Evolutionary conservation across 2,329 filamentous ascomycete species (phyloP).

Genomic region (Hysterium pulicare): DNA sequence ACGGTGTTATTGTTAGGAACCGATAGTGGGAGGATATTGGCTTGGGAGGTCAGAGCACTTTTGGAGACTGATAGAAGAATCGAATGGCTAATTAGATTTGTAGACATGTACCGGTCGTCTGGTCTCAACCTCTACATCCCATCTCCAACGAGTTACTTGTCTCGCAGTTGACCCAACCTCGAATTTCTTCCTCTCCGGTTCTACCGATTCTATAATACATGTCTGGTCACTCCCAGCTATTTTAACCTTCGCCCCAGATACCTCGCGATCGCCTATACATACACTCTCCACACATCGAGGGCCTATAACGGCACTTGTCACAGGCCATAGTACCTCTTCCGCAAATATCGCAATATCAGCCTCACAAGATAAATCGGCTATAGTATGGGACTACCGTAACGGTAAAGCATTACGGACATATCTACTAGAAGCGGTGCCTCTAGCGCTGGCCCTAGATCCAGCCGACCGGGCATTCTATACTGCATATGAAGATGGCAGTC

Average conservation of each 20-base stretch:
- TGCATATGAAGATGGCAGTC: conserved; percentile 73
- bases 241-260: conserved; percentile 57
- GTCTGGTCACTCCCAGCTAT: conserved; percentile 83
- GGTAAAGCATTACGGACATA: conserved; percentile 76
- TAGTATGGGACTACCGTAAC: conserved; percentile 88
- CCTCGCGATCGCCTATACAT: conserved; percentile 64
- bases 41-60: conserved; percentile 75
- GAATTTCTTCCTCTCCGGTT: conserved; percentile 72
- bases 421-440: conserved; percentile 69
- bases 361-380: conserved; percentile 81
- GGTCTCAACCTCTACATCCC: conserved; percentile 70
- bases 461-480: conserved; percentile 79
- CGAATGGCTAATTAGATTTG: conserved; percentile 3
- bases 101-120: conserved; percentile 73
- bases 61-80: conserved; percentile 12
- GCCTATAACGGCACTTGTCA: conserved; percentile 61
- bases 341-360: conserved; percentile 82
- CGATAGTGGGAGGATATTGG: conserved; percentile 75
- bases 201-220: conserved; percentile 83
- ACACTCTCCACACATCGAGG: conserved; percentile 76
- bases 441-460: conserved; percentile 74
- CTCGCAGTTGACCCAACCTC: conserved; percentile 68
- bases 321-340: conserved; percentile 66
- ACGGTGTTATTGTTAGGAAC: conserved; percentile 75
- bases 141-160: conserved; percentile 76